Evolutionary conservation across 2,329 filamentous ascomycete genomes (phyloP), one percentile per base, ranked within the genome.

Genomic region (Didymella keratinophila): DNA sequence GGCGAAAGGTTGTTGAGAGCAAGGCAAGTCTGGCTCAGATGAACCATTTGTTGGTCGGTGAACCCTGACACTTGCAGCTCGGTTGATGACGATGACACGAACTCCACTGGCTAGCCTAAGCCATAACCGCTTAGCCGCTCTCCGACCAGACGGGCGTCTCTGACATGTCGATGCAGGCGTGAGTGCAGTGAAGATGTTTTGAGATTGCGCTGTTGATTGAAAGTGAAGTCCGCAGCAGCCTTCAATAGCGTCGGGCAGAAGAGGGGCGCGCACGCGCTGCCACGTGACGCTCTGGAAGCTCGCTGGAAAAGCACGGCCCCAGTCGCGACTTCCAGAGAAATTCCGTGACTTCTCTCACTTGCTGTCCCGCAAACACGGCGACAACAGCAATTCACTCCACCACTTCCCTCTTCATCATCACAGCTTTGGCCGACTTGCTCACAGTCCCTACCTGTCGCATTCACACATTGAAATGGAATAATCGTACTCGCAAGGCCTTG

Each of bases 401-500:
- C 53, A 48, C 59, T 60, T 64, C 60, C 62, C 58, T 56, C 62
- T 61, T 53, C 41, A 56, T 48, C 43, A 28, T 50, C 50, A 58
- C 51, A 42, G 58, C 53, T 54, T 54, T 48, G 34, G 47, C 49
- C 56, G 45, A 32, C 30, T 25, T 39, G 27, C 14, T 27, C 25
- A 42, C 50, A 49, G 47, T 60, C 42, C 20, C 52, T 52, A 36
- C 28, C 52, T 57, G 61, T 34, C 53, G 32, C 37, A 45, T 58
- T 25, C 37, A 27, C 46, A 32, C 44, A 23, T 49, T 43, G 52
- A 56, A 47, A 74, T 74, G 72, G 67, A 63, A 62, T 71, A 67
- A 63, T 37, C 53, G 20, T 14, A 30, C 52, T 28, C 41, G 45
- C 55, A 52, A 4, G 44, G 59, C 52, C 59, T 53, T 52, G 46